A percentile compares a stretch with the other conserved stretches of the same genome.
phyloP scores from a whole-genome alignment of 257 asterid species.

The Leonotis leonurus region DNA sequence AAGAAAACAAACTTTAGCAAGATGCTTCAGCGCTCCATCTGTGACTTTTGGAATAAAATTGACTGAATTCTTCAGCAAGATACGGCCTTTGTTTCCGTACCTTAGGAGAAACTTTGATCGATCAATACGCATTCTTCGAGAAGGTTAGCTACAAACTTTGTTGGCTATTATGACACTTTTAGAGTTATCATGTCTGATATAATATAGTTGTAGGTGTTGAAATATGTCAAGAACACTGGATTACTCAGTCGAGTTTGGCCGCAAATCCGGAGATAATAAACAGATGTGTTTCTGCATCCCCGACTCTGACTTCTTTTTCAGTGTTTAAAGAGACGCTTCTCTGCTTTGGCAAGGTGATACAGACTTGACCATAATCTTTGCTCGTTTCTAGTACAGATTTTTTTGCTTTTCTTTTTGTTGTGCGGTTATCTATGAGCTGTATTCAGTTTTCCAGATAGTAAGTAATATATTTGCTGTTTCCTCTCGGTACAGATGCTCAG shows the following conservation, averaged over 20 bases:
- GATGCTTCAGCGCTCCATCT: slow-evolving; percentile 29
- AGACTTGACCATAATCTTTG: slow-evolving; percentile 1
- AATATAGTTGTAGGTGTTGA: slow-evolving; percentile 42
- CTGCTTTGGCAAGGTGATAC: slow-evolving; percentile 78
- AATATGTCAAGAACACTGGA: slow-evolving; percentile 77
- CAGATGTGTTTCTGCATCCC: slow-evolving; percentile 35
- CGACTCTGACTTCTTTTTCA: slow-evolving; percentile 37
- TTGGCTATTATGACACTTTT: slow-evolving; percentile 14
- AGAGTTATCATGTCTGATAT: slow-evolving; percentile 23
- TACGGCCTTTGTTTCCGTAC: slow-evolving; percentile 47
- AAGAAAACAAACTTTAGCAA: slow-evolving; percentile 39
- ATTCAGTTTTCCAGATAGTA: slow-evolving; percentile 10
- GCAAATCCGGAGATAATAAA: slow-evolving; percentile 50
- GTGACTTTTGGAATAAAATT: slow-evolving; percentile 36
- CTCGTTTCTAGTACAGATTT: background rate
- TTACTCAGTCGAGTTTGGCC: slow-evolving; percentile 45
- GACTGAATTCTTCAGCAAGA: slow-evolving; percentile 40
- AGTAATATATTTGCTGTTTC: background rate
- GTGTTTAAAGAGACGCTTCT: slow-evolving; percentile 58
- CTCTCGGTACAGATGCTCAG: slow-evolving; percentile 46
- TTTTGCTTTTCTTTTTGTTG: background rate
- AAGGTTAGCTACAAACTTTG: slow-evolving; percentile 39
- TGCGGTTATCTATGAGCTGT: background rate
- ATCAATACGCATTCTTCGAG: slow-evolving; percentile 43
- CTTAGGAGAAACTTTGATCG: slow-evolving; percentile 54